A percentile compares a stretch with the other conserved stretches of the same genome.
Conservation (phyloP, 352 stramenopile species). For the Phytophthora hybrid region DNA sequence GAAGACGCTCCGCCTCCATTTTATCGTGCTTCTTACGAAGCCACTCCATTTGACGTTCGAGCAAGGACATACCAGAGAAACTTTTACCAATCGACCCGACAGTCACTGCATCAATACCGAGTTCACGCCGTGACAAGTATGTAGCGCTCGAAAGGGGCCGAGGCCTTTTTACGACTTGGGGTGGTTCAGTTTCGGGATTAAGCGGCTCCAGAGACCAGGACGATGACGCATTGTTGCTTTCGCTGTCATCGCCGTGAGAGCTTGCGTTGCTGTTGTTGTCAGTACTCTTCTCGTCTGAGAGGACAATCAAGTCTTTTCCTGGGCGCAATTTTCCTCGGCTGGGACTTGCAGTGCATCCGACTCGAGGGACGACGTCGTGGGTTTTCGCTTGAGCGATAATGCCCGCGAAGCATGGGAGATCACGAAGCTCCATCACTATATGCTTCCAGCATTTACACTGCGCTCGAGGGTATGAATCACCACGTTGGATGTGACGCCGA, state of each 20-base stretch:
- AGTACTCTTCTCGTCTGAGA: slow-evolving; percentile 50
- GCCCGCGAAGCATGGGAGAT: slow-evolving; percentile 59
- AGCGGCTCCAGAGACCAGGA: slow-evolving; percentile 35
- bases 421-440: slow-evolving; percentile 78
- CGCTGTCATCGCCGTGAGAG: slow-evolving; percentile 25
- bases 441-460: slow-evolving; percentile 85
- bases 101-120: slow-evolving; percentile 14
- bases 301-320: slow-evolving; percentile 81
- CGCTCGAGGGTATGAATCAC: slow-evolving; percentile 67
- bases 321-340: slow-evolving; percentile 79
- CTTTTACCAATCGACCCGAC: slow-evolving; percentile 40
- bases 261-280: slow-evolving; percentile 31
- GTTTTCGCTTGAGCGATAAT: slow-evolving; percentile 20
- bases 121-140: slow-evolving; percentile 30
- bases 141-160: slow-evolving; percentile 31
- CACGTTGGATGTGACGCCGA: slow-evolving; percentile 69
- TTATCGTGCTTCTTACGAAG: slow-evolving; percentile 84
- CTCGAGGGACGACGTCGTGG: slow-evolving; percentile 10
- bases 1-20: slow-evolving; percentile 65
- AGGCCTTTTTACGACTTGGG: slow-evolving; percentile 18
- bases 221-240: slow-evolving; percentile 37
- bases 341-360: slow-evolving; percentile 49
- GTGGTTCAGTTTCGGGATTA: slow-evolving; percentile 29
- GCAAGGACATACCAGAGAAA: slow-evolving; percentile 75
- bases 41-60: slow-evolving; percentile 85